A percentile compares a stretch with the other conserved stretches of the same genome.
phyloP scores from a whole-genome alignment of 768 basidiomycete species.

The Pleurotus tuoliensis region DNA sequence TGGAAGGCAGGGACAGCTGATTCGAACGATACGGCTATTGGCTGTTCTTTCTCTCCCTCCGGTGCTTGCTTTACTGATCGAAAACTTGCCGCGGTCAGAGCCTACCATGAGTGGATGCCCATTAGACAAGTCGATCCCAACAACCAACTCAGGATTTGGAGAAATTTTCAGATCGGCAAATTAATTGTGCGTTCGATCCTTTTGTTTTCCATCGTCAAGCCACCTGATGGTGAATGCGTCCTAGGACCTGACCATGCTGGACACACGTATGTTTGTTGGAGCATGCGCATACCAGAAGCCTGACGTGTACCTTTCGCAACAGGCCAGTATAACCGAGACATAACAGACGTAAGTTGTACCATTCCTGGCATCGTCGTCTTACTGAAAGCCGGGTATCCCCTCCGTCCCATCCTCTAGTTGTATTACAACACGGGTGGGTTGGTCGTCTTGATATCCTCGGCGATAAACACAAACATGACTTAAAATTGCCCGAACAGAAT shows the following conservation, averaged over 20 bases:
- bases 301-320: neutral
- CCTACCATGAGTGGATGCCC: constrained; percentile 42
- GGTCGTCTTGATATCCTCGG: neutral
- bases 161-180: constrained; percentile 61
- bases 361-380: neutral
- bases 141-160: constrained; percentile 58
- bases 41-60: constrained; percentile 48
- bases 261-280: constrained; percentile 40
- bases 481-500: constrained; percentile 4
- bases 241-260: constrained; percentile 53
- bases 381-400: no score
- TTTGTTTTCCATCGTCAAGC: neutral
- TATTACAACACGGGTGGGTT: constrained; percentile 48
- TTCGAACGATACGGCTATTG: constrained; percentile 47
- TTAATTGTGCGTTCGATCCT: constrained; percentile 26
- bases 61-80: constrained; percentile 57
- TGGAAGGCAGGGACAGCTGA: constrained; percentile 57
- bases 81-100: constrained; percentile 47
- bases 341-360: constrained; percentile 44
- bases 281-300: no score
- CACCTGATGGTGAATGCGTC: neutral
- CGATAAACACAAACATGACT: neutral
- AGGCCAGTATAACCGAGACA: constrained; percentile 53
- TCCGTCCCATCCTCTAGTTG: constrained; percentile 21
- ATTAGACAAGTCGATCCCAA: constrained; percentile 52